Base-by-base conservation (phyloP, 805 yeast genomes). In the Candida taoyuanica region DNA sequence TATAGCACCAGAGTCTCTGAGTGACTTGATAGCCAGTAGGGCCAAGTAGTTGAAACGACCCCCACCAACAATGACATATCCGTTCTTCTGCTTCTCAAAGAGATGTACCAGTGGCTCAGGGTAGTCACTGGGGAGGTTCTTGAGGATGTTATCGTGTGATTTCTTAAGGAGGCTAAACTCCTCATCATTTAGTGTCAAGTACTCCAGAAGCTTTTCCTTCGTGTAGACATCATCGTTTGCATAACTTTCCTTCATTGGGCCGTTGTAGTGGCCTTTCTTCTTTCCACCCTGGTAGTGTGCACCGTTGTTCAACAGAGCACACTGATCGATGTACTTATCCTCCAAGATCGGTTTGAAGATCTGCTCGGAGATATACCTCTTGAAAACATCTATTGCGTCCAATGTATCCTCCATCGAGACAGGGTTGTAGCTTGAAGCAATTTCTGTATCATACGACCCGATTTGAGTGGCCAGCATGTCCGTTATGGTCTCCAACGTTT, bases 41-140 rank as follows among this genome's bases (percentile, higher is more conserved):
- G 81, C 62, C 16, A 81, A 56, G 70, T 81, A 72, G 35, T 81
- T 76, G 53, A 71, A 81, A 44, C 68, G 71, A 2, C 82, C 83
- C 29, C 89, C 89, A 5, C 84, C 89, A 38, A 81, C 78, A 38
- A 73, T 71, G 1, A 81, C 85, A 28, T 79, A 73, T 8, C 88
- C 89, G 43, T 72, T 64, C 29, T 36, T 39, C 21, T 38, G 39
- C 25, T 36, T 6, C 13, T 6, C 28, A 17, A 39, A 34, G 20
- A n/a, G 33, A 15, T 26, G 16, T 23, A 35, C 11, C 20, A 30
- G 32, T 35, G 27, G 12, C 2, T 33, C 27, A 2, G 47, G 42
- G 30, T 23, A 33, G 19, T 20, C n/a, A 12, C 25, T 8, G 9
- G 73, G 73, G 1, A 62, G 44, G 42, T 59, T 60, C 5, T 62